Evolutionary conservation across 257 asterid species (phyloP).

Genomic region (Rhazya stricta): DNA sequence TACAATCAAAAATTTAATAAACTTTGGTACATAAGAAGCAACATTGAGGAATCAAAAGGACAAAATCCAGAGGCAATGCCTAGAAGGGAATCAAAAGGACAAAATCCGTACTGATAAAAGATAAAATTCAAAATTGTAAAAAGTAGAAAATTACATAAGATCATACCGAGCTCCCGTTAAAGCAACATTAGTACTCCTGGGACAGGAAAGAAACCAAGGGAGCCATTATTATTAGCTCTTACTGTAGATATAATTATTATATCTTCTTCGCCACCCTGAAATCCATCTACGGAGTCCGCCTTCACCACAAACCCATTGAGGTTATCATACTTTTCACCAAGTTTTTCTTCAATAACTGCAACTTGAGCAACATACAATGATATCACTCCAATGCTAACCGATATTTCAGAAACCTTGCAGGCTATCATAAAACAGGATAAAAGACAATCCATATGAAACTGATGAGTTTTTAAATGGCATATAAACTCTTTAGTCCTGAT

Average conservation of each 20-base stretch:
- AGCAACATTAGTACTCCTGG: slow-evolving; percentile 50
- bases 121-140: not conserved
- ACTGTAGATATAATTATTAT: slow-evolving; percentile 59
- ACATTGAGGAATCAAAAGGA: slow-evolving; percentile 25
- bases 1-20: not conserved
- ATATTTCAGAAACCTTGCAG: slow-evolving; percentile 24
- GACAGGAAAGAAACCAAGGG: slow-evolving; percentile 52
- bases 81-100: slow-evolving; percentile 14
- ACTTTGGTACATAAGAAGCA: not conserved
- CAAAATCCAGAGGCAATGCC: slow-evolving; percentile 59
- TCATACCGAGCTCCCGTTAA: slow-evolving; percentile 60
- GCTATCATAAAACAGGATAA: slow-evolving; percentile 26
- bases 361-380: slow-evolving; percentile 70
- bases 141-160: not conserved
- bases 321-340: slow-evolving; percentile 44
- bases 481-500: no score
- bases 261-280: slow-evolving; percentile 74
- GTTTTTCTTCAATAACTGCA: slow-evolving; percentile 35
- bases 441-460: not conserved
- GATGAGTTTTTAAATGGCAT: not conserved
- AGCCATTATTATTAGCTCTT: slow-evolving; percentile 48
- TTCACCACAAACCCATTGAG: slow-evolving; percentile 44
- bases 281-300: slow-evolving; percentile 55
- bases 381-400: slow-evolving; percentile 52
- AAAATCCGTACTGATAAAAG: not conserved